These are phyloP conservation scores for Penicillium sp. DNA, from an alignment of 2,329 filamentous ascomycete genomes.

Conservation along the genomic window DNA sequence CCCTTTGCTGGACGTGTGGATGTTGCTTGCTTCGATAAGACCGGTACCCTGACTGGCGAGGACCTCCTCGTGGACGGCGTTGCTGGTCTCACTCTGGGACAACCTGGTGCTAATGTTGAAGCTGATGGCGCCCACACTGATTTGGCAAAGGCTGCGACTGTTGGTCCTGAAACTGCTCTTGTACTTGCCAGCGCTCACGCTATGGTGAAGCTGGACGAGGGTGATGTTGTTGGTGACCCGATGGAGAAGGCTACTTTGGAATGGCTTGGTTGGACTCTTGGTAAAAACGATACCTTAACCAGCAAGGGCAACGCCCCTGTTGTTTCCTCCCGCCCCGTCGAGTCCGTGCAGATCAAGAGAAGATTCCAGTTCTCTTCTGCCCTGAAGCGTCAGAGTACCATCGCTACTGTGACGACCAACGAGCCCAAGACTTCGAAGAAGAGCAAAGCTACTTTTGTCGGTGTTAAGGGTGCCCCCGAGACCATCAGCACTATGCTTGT, in stretches of 20 bases:
- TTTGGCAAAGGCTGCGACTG: slow-evolving; percentile 65
- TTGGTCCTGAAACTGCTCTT: slow-evolving; percentile 76
- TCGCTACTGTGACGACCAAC: slow-evolving; percentile 72
- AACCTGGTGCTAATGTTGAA: slow-evolving; percentile 62
- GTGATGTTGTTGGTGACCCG: slow-evolving; percentile 92
- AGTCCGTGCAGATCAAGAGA: slow-evolving; percentile 88
- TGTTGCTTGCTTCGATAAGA: slow-evolving; percentile 97
- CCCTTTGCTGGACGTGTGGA: slow-evolving; percentile 94
- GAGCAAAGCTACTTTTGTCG: slow-evolving; percentile 80
- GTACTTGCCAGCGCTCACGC: slow-evolving; percentile 94
- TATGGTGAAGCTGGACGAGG: slow-evolving; percentile 91
- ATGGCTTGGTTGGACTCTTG: slow-evolving; percentile 88
- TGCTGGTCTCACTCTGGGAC: slow-evolving; percentile 74
- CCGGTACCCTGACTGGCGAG: slow-evolving; percentile 91
- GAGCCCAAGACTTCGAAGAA: slow-evolving; percentile 70
- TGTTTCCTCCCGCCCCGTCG: slow-evolving; percentile 46
- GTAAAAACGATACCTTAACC: slow-evolving; percentile 76
- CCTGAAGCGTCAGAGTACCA: slow-evolving; percentile 90
- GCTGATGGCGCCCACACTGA: slow-evolving; percentile 76
- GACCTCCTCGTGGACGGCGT: slow-evolving; percentile 96
- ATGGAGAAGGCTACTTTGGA: slow-evolving; percentile 96
- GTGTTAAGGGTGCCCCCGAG: slow-evolving; percentile 94
- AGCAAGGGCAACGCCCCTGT: slow-evolving; percentile 52
- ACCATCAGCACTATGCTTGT: slow-evolving; percentile 93
- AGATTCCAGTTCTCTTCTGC: slow-evolving; percentile 98